Evolutionary conservation across 176 grass and related monocot species (phyloP).

Genomic region (Carex myosuroides): DNA sequence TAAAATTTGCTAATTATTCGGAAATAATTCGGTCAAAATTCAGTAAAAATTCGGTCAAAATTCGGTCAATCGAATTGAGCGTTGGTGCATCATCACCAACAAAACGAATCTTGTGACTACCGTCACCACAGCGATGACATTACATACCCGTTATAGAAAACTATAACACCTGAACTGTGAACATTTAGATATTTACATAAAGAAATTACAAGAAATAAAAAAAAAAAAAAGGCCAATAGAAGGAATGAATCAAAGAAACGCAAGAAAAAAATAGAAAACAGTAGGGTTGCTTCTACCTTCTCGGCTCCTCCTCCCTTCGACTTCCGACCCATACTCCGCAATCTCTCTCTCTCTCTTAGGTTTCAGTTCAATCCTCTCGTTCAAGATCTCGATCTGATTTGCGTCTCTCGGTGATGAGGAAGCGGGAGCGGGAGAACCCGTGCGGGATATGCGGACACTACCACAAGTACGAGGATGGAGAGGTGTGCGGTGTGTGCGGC

Average conservation of each 20-base stretch:
- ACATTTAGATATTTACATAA: background rate
- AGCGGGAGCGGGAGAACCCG: conserved; percentile 88
- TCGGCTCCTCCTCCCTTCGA: background rate
- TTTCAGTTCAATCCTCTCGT: background rate
- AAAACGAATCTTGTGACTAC: too few species aligned
- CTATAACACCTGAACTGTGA: background rate
- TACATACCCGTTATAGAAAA: background rate
- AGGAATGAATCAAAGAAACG: background rate
- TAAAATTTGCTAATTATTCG: too few species aligned
- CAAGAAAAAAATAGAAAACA: background rate
- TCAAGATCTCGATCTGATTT: background rate
- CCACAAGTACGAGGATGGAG: conserved; percentile 86
- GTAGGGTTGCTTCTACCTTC: background rate
- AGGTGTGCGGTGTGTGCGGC: conserved; percentile 87
- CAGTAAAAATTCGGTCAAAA: too few species aligned
- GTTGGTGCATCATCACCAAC: too few species aligned
- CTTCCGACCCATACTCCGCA: background rate
- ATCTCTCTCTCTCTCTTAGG: background rate
- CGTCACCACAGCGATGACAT: background rate
- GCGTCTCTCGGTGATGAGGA: conserved; percentile 46
- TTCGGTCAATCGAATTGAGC: too few species aligned
- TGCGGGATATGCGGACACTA: conserved; percentile 94
- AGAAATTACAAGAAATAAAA: too few species aligned
- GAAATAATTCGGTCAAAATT: too few species aligned
- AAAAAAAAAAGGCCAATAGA: background rate